Evolutionary conservation across 306 rosid species (phyloP).

Genomic region (Benincasa hispida): DNA sequence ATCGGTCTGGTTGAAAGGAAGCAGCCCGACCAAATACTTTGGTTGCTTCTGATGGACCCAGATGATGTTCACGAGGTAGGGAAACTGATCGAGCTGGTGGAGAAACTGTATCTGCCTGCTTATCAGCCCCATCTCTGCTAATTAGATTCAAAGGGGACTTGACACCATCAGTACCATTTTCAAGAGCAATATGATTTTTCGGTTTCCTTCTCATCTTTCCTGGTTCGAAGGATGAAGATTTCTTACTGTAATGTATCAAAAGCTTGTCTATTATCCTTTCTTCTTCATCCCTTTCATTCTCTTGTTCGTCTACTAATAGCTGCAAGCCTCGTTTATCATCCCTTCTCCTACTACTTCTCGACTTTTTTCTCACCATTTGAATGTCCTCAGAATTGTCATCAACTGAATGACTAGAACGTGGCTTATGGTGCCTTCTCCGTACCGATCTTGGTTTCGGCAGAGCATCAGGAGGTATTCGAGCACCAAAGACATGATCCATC

Average conservation of each 20-base stretch:
- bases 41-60: constrained; percentile 31
- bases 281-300: constrained; percentile 47
- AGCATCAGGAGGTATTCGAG: constrained; percentile 24
- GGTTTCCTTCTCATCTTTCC: constrained; percentile 52
- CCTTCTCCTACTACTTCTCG: constrained; percentile 56
- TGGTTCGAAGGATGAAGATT: constrained; percentile 38
- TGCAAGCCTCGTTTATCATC: constrained; percentile 68
- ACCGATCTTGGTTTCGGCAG: constrained; percentile 48
- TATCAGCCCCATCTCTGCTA: constrained; percentile 26
- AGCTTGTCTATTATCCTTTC: constrained; percentile 77
- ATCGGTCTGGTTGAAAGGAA: constrained; percentile 61
- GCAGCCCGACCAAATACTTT: constrained; percentile 68
- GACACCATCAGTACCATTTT: constrained; percentile 18
- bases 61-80: constrained; percentile 46
- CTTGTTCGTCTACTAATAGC: constrained; percentile 65
- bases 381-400: constrained; percentile 26
- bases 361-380: constrained; percentile 30
- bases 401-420: constrained; percentile 34
- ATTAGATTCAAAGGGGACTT: constrained; percentile 20
- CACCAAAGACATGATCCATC: constrained; percentile 20
- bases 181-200: constrained; percentile 43
- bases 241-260: constrained; percentile 76
- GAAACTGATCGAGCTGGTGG: constrained; percentile 54
- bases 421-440: constrained; percentile 58
- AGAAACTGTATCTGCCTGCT: constrained; percentile 20